These are phyloP conservation scores for Sporothrix pallida DNA, from an alignment of 2,329 filamentous ascomycete genomes.

Conservation along the genomic window DNA sequence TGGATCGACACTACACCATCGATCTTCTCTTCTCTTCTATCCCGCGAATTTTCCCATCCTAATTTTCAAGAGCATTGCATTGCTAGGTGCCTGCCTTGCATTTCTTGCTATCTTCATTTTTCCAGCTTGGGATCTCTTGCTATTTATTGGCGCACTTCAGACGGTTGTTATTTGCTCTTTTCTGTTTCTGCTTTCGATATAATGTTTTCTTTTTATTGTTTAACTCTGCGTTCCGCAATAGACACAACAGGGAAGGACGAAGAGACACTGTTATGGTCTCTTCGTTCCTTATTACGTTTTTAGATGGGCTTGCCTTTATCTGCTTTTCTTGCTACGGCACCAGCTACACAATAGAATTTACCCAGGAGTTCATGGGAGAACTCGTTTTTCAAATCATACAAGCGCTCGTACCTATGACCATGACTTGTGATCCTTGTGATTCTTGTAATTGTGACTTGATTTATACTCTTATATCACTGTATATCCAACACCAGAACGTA, in stretches of 20 bases:
- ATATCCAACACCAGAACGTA: not conserved
- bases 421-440: not conserved
- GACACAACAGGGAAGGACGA: not conserved
- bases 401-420: not conserved
- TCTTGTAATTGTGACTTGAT: not conserved
- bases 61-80: slow-evolving; percentile 8
- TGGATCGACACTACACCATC: slow-evolving; percentile 1
- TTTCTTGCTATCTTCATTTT: not conserved
- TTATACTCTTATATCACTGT: not conserved
- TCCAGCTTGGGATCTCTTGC: slow-evolving; percentile 2
- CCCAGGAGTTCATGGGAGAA: not conserved
- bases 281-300: not conserved
- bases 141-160: not conserved
- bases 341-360: slow-evolving; percentile 17
- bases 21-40: slow-evolving; percentile 3
- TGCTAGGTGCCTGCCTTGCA: not conserved
- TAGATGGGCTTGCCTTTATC: slow-evolving; percentile 6
- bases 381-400: not conserved
- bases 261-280: not conserved
- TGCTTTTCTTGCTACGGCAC: not conserved
- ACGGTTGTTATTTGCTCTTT: not conserved
- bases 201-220: slow-evolving; percentile 14
- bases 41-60: not conserved
- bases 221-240: slow-evolving; percentile 14
- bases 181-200: not conserved